phyloP scores from a whole-genome alignment of 805 yeast genomes.

The Pichia membranifaciens region DNA sequence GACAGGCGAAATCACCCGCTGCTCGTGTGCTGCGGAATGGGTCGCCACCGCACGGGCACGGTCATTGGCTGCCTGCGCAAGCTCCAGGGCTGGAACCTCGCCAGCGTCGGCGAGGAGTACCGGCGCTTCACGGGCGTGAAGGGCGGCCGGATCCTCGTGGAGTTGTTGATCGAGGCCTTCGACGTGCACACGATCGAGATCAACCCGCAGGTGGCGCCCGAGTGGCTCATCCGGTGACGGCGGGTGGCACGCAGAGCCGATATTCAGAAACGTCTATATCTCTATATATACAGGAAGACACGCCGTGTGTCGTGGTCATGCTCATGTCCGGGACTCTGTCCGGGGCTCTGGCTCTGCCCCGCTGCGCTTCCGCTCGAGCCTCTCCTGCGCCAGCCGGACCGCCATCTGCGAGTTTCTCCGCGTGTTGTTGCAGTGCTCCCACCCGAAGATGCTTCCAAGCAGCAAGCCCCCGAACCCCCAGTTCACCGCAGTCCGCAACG shows the following conservation, averaged over 20 bases:
- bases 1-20: conserved; percentile 74
- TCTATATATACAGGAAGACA: neutral
- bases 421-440: conserved; percentile 86
- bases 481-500: conserved; percentile 56
- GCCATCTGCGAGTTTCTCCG: conserved; percentile 61
- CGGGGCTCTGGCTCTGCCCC: too few relatives aligned
- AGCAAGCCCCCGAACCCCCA: conserved; percentile 82
- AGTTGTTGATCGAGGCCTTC: conserved; percentile 75
- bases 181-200: conserved; percentile 42
- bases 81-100: conserved; percentile 96
- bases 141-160: conserved; percentile 91
- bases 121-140: conserved; percentile 88
- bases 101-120: conserved; percentile 88
- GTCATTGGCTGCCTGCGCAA: conserved; percentile 91
- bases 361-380: conserved; percentile 22
- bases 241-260: too few relatives aligned
- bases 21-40: conserved; percentile 96
- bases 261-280: neutral
- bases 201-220: conserved; percentile 39
- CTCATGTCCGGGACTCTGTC: too few relatives aligned
- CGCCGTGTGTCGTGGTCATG: too few relatives aligned
- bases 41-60: conserved; percentile 94
- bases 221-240: conserved; percentile 36
- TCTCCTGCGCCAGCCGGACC: conserved; percentile 62
- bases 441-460: conserved; percentile 74